Base-by-base conservation (phyloP, 1,284 basidiomycete species). In the Farysia itapuensis region DNA sequence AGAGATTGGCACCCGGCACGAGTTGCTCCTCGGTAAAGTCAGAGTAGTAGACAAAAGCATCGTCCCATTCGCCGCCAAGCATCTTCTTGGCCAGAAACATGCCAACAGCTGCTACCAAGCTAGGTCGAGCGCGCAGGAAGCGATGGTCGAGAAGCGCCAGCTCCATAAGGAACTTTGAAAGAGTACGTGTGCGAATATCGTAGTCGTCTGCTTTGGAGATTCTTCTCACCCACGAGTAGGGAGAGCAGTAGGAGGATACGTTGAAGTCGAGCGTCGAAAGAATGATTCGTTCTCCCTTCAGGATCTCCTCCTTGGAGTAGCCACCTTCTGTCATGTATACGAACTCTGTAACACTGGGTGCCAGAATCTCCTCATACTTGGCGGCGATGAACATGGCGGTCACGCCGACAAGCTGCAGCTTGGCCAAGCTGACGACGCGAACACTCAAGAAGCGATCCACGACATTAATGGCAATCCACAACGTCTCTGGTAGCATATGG, bases 171-270 rank as follows among this genome's bases (percentile, higher is more conserved):
- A 96, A 98, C 79, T 99, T 99, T 46, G 68, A 70, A 45, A 99
- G 81, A 11, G 95, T 99, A 50, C 95, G 82, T 5, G 94, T 98
- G 78, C 96, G 94, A 69, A 98, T 87, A 77, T 98, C 92, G 77
- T 94, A 97, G 51, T 89, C 87, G 71, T 98, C 95, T 4, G 94
- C 95, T 79, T 97, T 98, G 78, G 89, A 92, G 51, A 92, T 86
- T 71, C 88, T 87, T 61, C 95, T 86, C 81, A 98, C 92, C 95
- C 95, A 98, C 76, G 89, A 93, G 81, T 98, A 98, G 2, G 95
- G 95, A 35, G 94, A 95, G 80, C 95, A 98, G 80, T 99, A 99
- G 47, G 91, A 86, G 46, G 93, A 97, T 75, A 99, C 78, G 78
- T 88, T 87, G 81, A 97, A 98, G 61, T 96, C 90, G 48, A 99